Evolutionary conservation across 2,329 filamentous ascomycete species (phyloP).

Genomic region (Epichloe coenophiala): DNA sequence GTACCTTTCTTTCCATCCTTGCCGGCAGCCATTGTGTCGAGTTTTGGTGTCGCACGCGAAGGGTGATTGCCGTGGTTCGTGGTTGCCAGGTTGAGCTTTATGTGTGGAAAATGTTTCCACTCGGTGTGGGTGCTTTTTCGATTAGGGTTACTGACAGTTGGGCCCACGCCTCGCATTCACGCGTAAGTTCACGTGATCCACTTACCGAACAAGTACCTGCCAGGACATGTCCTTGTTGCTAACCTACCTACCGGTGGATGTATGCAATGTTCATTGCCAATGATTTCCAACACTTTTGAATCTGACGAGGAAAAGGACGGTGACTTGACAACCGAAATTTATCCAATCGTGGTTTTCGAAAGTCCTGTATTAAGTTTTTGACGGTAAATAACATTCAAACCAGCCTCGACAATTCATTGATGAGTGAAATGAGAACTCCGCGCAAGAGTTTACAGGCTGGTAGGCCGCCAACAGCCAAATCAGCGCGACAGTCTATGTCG

Average conservation of each 20-base stretch:
- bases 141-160: not conserved
- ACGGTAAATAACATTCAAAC: not conserved
- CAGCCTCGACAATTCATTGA: not conserved
- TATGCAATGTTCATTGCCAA: too few species aligned
- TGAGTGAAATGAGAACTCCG: constrained; percentile 25
- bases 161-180: not conserved
- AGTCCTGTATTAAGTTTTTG: too few species aligned
- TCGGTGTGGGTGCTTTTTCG: constrained; percentile 9
- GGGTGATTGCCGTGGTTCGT: not conserved
- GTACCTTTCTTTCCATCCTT: constrained; percentile 35
- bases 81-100: not conserved
- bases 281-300: too few species aligned
- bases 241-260: too few species aligned
- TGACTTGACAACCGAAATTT: too few species aligned
- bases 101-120: not conserved
- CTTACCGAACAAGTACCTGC: too few species aligned
- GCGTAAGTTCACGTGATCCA: too few species aligned
- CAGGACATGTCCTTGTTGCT: too few species aligned
- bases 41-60: constrained; percentile 6
- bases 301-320: too few species aligned
- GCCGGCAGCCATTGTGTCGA: constrained; percentile 22
- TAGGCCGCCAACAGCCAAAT: constrained; percentile 40
- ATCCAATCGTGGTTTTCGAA: too few species aligned
- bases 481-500: constrained; percentile 42
- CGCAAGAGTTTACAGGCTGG: constrained; percentile 33